Evolutionary conservation across 345 rosid genomes (phyloP).

Genomic region (Salix arbutifolia): DNA sequence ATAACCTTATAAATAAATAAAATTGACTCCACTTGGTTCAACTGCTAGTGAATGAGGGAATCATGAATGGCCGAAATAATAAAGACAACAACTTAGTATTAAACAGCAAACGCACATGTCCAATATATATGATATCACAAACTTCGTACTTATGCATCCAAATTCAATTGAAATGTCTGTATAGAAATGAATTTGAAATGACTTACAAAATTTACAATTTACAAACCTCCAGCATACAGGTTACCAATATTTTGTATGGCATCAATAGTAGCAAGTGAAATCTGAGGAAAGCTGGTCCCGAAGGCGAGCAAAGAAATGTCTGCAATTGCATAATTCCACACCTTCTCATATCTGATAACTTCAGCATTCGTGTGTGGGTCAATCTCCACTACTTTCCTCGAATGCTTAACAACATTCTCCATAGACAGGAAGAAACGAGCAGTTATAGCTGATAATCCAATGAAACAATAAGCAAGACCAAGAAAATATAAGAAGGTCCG

Average conservation of each 20-base stretch:
- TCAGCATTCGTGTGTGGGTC: conserved; percentile 56
- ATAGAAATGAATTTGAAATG: not conserved
- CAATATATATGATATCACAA: too few relatives aligned
- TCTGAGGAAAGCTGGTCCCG: conserved; percentile 97
- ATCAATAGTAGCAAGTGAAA: conserved; percentile 86
- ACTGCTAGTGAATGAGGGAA: too few relatives aligned
- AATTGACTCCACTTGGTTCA: too few relatives aligned
- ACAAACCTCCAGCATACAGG: conserved; percentile 78
- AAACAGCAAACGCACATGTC: too few relatives aligned
- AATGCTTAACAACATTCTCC: conserved; percentile 90
- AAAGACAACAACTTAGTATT: too few relatives aligned
- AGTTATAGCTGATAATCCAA: conserved; percentile 84
- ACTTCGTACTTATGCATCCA: too few relatives aligned
- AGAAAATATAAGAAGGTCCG: conserved; percentile 55
- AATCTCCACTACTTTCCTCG: conserved; percentile 60
- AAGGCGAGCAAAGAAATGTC: conserved; percentile 84
- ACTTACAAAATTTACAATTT: conserved; percentile 9
- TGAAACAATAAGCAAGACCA: conserved; percentile 78
- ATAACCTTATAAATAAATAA: too few relatives aligned
- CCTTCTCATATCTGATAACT: conserved; percentile 56
- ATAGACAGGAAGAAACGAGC: conserved; percentile 75
- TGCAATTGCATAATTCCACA: conserved; percentile 88
- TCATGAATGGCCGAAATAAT: too few relatives aligned
- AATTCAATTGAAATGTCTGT: too few relatives aligned
- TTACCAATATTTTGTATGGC: conserved; percentile 69